phyloP scores from a whole-genome alignment of 2,329 filamentous ascomycete genomes.

The Sarocladiaceae sp. region DNA sequence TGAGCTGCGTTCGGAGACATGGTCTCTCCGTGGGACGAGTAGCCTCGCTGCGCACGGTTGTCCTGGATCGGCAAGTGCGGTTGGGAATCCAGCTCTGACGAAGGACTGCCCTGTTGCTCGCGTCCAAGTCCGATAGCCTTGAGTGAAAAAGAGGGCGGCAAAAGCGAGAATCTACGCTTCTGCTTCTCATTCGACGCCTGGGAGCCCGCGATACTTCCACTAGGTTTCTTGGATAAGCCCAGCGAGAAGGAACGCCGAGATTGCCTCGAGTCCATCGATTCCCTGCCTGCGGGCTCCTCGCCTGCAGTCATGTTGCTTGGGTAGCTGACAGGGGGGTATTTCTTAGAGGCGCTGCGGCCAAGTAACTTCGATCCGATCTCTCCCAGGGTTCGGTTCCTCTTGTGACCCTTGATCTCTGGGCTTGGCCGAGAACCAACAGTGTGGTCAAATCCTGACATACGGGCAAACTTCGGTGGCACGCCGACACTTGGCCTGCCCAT shows the following conservation, averaged over 20 bases:
- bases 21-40: conserved; percentile 29
- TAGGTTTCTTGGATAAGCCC: conserved; percentile 63
- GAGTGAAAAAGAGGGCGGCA: conserved; percentile 58
- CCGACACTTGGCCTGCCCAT: conserved; percentile 57
- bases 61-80: conserved; percentile 48
- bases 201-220: conserved; percentile 56
- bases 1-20: too few species aligned
- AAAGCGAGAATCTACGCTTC: conserved; percentile 64
- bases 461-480: conserved; percentile 52
- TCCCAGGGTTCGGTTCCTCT: conserved; percentile 68
- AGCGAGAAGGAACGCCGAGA: conserved; percentile 66
- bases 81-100: conserved; percentile 43
- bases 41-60: conserved; percentile 22
- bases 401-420: conserved; percentile 49
- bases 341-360: conserved; percentile 72
- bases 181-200: conserved; percentile 52
- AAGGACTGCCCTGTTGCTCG: conserved; percentile 41
- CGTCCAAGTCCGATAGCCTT: conserved; percentile 57
- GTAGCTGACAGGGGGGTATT: conserved; percentile 91
- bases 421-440: conserved; percentile 9
- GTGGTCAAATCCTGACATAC: conserved; percentile 46
- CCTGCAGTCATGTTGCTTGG: conserved; percentile 59
- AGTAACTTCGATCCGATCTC: conserved; percentile 80
- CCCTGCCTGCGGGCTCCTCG: conserved; percentile 44
- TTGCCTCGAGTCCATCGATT: conserved; percentile 62